phyloP scores from a whole-genome alignment of 2,329 filamentous ascomycete species.

The Alternaria novae-zelandiae region DNA sequence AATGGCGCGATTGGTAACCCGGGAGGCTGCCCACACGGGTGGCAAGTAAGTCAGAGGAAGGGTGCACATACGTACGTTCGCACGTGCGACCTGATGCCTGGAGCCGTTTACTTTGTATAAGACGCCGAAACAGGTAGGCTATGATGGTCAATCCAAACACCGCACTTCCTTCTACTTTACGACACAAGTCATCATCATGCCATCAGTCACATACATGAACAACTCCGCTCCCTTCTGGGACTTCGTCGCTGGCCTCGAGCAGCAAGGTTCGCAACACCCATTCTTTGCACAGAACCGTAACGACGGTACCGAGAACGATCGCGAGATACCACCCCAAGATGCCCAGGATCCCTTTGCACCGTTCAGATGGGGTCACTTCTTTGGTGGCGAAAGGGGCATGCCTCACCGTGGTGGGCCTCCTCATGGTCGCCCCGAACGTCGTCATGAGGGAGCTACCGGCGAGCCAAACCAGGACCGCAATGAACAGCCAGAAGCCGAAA shows the following conservation, averaged over 20 bases:
- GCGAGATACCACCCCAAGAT: conserved; percentile 22
- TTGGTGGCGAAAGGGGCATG: conserved; percentile 31
- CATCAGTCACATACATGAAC: conserved; percentile 61
- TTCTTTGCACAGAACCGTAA: conserved; percentile 51
- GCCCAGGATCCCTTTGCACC: conserved; percentile 32
- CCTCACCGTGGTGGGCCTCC: conserved; percentile 41
- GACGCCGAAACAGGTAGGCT: conserved; percentile 16
- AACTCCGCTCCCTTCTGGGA: conserved; percentile 63
- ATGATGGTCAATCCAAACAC: conserved; percentile 5
- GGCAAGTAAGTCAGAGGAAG: conserved; percentile 24
- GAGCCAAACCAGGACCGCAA: conserved; percentile 7
- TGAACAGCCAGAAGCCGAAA: conserved; percentile 15
- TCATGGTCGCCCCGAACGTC: conserved; percentile 27
- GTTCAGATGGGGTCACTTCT: conserved; percentile 45
- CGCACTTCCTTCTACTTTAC: conserved; percentile 13
- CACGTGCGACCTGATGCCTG: conserved; percentile 42
- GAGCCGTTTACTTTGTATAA: conserved; percentile 32
- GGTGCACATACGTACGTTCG: conserved; percentile 34
- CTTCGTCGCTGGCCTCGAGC: conserved; percentile 59
- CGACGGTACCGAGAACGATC: conserved; percentile 31
- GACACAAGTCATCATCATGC: conserved; percentile 48
- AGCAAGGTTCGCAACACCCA: conserved; percentile 53
- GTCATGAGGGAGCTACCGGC: conserved; percentile 19
- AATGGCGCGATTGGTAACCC: conserved; percentile 4
- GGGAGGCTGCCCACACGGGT: conserved; percentile 18